These are phyloP conservation scores for Yamadazyma dendronema DNA, from an alignment of 1,139 yeast genomes.

Conservation along the genomic window DNA sequence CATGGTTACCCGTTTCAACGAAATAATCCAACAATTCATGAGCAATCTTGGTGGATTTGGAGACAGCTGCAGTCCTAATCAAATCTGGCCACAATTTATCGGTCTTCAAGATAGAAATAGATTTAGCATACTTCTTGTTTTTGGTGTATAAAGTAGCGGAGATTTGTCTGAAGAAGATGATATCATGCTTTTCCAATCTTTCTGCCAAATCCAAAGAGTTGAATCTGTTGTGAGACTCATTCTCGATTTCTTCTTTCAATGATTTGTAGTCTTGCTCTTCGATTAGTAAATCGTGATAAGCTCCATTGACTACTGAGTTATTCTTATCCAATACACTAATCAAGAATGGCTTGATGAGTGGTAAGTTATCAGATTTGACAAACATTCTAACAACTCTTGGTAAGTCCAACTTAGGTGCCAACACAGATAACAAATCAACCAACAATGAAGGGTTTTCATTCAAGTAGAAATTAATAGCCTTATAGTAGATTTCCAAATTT, in stretches of 20 bases:
- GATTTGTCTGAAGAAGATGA: constrained; percentile 91
- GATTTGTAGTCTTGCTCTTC: constrained; percentile 97
- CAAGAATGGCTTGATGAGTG: constrained; percentile 92
- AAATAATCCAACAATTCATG: constrained; percentile 88
- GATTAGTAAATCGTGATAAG: constrained; percentile 90
- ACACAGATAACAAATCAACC: constrained; percentile 79
- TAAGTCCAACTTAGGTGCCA: constrained; percentile 90
- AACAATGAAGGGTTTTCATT: constrained; percentile 88
- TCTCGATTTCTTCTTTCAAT: constrained; percentile 79
- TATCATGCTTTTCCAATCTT: constrained; percentile 86
- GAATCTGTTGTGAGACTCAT: constrained; percentile 76
- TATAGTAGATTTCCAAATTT: constrained; percentile 93
- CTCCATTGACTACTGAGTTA: constrained; percentile 87
- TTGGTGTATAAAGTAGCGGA: constrained; percentile 93
- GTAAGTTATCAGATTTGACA: constrained; percentile 92
- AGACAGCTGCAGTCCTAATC: constrained; percentile 86
- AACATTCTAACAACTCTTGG: constrained; percentile 95
- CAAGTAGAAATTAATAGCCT: constrained; percentile 92
- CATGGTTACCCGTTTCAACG: constrained; percentile 96
- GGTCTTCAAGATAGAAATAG: constrained; percentile 82
- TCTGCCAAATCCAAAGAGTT: constrained; percentile 91
- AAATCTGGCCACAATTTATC: constrained; percentile 96
- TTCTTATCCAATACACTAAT: constrained; percentile 89
- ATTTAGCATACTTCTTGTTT: constrained; percentile 90
- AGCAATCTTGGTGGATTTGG: constrained; percentile 76